A percentile compares a stretch with the other conserved stretches of the same genome.
Evolutionary conservation across 345 rosid genomes (phyloP).

Genomic region (Eucalyptus urophylla): DNA sequence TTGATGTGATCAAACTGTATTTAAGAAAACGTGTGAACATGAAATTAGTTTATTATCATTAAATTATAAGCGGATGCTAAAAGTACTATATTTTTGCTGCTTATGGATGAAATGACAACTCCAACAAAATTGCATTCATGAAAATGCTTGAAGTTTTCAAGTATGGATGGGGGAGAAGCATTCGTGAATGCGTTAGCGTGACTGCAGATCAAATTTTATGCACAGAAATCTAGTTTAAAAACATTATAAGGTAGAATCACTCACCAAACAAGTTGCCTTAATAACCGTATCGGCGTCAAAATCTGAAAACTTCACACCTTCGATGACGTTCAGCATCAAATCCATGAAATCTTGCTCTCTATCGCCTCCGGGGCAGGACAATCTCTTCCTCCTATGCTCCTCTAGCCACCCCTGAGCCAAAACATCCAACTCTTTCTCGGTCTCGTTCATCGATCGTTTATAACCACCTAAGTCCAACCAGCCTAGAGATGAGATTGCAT

Average conservation of each 20-base stretch:
- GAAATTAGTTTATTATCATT: background rate
- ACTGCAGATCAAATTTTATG: background rate
- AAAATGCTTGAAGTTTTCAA: background rate
- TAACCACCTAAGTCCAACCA: conserved; percentile 23
- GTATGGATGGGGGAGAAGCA: background rate
- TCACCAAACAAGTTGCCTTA: conserved; percentile 24
- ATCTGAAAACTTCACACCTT: background rate
- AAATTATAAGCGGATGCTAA: background rate
- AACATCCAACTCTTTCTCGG: conserved; percentile 17
- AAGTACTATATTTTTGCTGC: background rate
- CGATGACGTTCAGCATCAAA: conserved; percentile 11
- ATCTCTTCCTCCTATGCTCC: conserved; percentile 22
- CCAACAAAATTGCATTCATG: background rate
- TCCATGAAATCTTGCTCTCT: conserved; percentile 27
- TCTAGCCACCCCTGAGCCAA: conserved; percentile 16
- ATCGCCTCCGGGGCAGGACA: background rate
- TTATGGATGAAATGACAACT: background rate
- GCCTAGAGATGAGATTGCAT: conserved; percentile 24
- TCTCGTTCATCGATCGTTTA: conserved; percentile 17
- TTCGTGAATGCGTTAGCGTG: background rate
- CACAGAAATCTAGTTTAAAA: background rate
- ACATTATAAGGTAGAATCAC: background rate
- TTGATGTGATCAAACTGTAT: background rate
- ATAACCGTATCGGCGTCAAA: conserved; percentile 12
- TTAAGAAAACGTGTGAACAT: background rate